Percentiles rank a stretch among this genome's conserved stretches.
Conservation (phyloP, 2,329 filamentous ascomycete species). For the Aspergillus uvarum region DNA sequence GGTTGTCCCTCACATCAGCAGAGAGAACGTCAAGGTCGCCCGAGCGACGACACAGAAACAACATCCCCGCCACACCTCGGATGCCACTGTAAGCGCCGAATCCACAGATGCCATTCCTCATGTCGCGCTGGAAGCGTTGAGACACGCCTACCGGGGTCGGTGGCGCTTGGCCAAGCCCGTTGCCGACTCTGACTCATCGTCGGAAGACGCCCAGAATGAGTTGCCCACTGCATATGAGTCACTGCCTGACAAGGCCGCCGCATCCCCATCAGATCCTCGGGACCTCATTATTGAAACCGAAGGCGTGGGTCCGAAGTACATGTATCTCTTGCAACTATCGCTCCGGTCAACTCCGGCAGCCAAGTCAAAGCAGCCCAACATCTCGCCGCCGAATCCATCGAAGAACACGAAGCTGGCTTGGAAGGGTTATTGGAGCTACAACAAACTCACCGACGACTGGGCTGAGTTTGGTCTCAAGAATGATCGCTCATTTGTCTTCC, state of each 20-base stretch:
- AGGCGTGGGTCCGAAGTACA: constrained; percentile 74
- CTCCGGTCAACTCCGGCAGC: constrained; percentile 58
- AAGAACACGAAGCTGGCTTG: constrained; percentile 86
- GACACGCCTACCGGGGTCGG: constrained; percentile 63
- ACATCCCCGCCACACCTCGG: constrained; percentile 42
- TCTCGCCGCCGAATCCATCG: constrained; percentile 42
- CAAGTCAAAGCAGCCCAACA: constrained; percentile 43
- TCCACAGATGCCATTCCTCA: constrained; percentile 36
- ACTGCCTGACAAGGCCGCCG: constrained; percentile 16
- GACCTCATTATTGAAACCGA: constrained; percentile 84
- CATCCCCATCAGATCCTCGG: constrained; percentile 40
- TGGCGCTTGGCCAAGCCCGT: constrained; percentile 63
- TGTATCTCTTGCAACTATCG: constrained; percentile 77
- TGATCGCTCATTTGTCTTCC: constrained; percentile 62
- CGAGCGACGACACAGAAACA: constrained; percentile 30
- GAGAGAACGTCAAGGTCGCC: constrained; percentile 59
- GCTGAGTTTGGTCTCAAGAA: constrained; percentile 71
- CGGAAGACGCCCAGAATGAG: constrained; percentile 30
- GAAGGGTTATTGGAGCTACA: constrained; percentile 90
- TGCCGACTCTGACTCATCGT: constrained; percentile 20
- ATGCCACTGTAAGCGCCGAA: constrained; percentile 33
- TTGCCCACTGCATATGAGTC: constrained; percentile 30
- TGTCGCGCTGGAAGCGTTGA: constrained; percentile 59
- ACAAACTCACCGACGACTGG: constrained; percentile 86
- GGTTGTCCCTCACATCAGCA: constrained; percentile 79